A percentile compares a stretch with the other conserved stretches of the same genome.
Conservation (phyloP, 352 stramenopile genomes). For the Pythium volutum region DNA sequence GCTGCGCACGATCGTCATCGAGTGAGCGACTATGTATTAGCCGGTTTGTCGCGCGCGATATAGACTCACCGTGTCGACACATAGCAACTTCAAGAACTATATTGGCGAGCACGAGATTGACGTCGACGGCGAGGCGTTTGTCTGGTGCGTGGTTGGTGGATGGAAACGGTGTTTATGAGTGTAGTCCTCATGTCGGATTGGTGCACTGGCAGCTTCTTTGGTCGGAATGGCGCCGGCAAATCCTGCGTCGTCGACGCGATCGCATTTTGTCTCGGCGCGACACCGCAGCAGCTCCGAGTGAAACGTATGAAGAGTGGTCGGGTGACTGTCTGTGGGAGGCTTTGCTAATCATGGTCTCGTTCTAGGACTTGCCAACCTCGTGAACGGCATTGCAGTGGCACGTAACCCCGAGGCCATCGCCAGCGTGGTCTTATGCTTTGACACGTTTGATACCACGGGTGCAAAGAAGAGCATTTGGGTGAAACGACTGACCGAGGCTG, state of each 20-base stretch:
- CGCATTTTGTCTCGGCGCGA: conserved; percentile 26
- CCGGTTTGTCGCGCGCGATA: background rate
- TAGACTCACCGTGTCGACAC: conserved; percentile 13
- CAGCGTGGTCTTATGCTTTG: conserved; percentile 19
- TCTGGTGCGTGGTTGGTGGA: conserved; percentile 16
- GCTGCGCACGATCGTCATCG: conserved; percentile 24
- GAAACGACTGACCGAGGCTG: conserved; percentile 18
- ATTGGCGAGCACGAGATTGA: conserved; percentile 25
- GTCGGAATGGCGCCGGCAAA: conserved; percentile 28
- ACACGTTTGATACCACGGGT: background rate
- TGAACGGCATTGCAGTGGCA: conserved; percentile 18
- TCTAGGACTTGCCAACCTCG: conserved; percentile 23
- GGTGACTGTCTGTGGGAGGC: background rate
- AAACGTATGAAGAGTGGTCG: conserved; percentile 14
- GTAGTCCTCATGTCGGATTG: background rate
- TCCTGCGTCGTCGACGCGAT: conserved; percentile 31
- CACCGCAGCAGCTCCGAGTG: conserved; percentile 22
- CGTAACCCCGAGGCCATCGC: conserved; percentile 2
- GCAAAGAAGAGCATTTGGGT: conserved; percentile 11
- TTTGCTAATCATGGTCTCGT: background rate
- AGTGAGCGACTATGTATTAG: conserved; percentile 21
- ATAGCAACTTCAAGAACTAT: conserved; percentile 36
- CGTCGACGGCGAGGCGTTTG: conserved; percentile 13
- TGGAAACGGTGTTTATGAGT: background rate
- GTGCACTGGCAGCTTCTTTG: conserved; percentile 18